Conservation (phyloP, 108 stramenopile species). For the Skeletonema grethae region DNA sequence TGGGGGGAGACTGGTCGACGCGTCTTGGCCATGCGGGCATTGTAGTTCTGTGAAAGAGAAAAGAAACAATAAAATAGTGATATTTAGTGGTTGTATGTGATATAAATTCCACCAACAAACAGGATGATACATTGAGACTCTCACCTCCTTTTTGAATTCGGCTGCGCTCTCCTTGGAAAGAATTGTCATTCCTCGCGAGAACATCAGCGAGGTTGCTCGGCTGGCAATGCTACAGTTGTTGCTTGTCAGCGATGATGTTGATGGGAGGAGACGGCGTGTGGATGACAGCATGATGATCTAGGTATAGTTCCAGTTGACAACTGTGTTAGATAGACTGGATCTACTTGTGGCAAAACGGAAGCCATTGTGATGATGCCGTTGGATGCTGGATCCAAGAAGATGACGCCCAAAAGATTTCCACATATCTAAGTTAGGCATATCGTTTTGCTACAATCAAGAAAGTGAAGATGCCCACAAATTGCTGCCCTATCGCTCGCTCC, state of each 20-base stretch:
- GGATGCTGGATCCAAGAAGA: too few species aligned
- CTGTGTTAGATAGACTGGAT: too few species aligned
- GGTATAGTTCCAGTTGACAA: background rate
- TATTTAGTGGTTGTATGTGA: too few species aligned
- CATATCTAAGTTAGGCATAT: too few species aligned
- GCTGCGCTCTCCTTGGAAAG: constrained; percentile 77
- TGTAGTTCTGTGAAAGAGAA: constrained; percentile 62
- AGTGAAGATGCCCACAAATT: too few species aligned
- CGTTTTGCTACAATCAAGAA: too few species aligned
- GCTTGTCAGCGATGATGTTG: constrained; percentile 6
- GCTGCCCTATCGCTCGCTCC: too few species aligned
- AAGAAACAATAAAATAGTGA: too few species aligned
- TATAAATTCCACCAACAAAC: too few species aligned
- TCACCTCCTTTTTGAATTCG: constrained; percentile 85
- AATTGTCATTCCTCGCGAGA: constrained; percentile 69
- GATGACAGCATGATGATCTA: background rate
- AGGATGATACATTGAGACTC: constrained; percentile 5
- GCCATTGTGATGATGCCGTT: too few species aligned
- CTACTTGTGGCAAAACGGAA: too few species aligned
- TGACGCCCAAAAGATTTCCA: too few species aligned
- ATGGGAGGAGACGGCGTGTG: background rate
- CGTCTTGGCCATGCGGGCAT: constrained; percentile 75
- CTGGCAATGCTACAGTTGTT: background rate
- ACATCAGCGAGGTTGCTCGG: constrained; percentile 3
- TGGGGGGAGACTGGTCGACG: constrained; percentile 94